Evolutionary conservation across 2,329 filamentous ascomycete species (phyloP).

Genomic region (Fusarium sp.): DNA sequence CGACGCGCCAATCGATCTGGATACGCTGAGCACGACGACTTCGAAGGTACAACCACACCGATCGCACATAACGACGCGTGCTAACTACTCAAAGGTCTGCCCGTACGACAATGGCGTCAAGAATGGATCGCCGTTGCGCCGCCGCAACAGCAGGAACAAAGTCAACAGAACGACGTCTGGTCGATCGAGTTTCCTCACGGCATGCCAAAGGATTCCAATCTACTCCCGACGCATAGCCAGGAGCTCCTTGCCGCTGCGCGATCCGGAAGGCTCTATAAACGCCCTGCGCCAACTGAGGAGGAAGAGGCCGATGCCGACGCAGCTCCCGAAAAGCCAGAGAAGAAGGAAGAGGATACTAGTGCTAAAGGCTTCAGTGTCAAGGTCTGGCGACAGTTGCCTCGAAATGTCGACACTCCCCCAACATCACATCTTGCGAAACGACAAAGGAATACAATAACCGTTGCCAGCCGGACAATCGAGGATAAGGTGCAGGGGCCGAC

Average conservation of each 20-base stretch:
- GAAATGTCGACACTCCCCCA: constrained; percentile 63
- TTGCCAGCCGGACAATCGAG: constrained; percentile 62
- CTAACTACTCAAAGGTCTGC: constrained; percentile 69
- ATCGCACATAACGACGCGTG: constrained; percentile 6
- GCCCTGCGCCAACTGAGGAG: constrained; percentile 68
- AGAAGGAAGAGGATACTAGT: constrained; percentile 69
- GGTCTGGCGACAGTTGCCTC: constrained; percentile 69
- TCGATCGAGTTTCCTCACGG: constrained; percentile 76
- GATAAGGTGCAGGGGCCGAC: constrained; percentile 60
- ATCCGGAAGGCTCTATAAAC: constrained; percentile 79
- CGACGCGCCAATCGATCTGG: constrained; percentile 65
- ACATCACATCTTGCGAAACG: constrained; percentile 68
- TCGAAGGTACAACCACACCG: constrained; percentile 58
- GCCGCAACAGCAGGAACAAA: constrained; percentile 69
- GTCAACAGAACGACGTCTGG: constrained; percentile 72
- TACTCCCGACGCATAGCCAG: constrained; percentile 81
- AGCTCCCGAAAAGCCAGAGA: constrained; percentile 62
- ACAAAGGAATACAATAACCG: constrained; percentile 67
- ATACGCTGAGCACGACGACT: constrained; percentile 69
- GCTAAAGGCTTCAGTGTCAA: constrained; percentile 64
- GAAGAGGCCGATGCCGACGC: constrained; percentile 64
- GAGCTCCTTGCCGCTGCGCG: constrained; percentile 83
- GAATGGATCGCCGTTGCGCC: constrained; percentile 74
- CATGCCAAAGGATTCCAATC: constrained; percentile 86
- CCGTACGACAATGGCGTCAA: constrained; percentile 89